A percentile compares a stretch with the other conserved stretches of the same genome.
Conservation (phyloP, 352 stramenopile genomes). For the Phytopythium litorale region DNA sequence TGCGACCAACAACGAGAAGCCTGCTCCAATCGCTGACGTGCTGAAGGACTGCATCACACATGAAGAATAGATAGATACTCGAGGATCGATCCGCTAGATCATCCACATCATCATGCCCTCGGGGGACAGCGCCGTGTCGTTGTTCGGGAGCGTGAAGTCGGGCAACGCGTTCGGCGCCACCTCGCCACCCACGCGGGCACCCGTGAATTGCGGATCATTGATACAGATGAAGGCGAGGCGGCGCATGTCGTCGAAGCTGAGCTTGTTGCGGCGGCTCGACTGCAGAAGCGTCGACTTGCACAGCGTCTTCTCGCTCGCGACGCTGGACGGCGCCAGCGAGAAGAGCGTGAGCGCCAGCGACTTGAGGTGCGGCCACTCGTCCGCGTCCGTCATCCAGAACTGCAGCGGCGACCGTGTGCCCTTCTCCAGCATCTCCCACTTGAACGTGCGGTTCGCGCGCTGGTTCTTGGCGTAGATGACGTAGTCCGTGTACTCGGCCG, state of each 20-base stretch:
- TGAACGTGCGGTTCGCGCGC: slow-evolving; percentile 73
- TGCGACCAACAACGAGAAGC: background rate
- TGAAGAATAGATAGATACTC: slow-evolving; percentile 3
- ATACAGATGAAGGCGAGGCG: slow-evolving; percentile 79
- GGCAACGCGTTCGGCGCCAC: slow-evolving; percentile 57
- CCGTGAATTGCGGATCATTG: slow-evolving; percentile 74
- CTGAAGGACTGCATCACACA: background rate
- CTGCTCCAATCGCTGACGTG: background rate
- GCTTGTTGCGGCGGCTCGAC: slow-evolving; percentile 68
- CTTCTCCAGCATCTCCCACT: slow-evolving; percentile 86
- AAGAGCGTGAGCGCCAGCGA: slow-evolving; percentile 72
- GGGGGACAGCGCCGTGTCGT: slow-evolving; percentile 55
- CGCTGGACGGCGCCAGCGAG: slow-evolving; percentile 67
- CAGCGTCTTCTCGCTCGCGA: slow-evolving; percentile 65
- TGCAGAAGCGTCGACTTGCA: slow-evolving; percentile 63
- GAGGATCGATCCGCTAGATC: slow-evolving; percentile 36
- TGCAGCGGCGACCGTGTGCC: slow-evolving; percentile 69
- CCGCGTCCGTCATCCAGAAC: slow-evolving; percentile 75
- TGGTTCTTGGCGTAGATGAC: slow-evolving; percentile 83
- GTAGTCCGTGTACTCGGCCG: slow-evolving; percentile 73
- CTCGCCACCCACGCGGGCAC: slow-evolving; percentile 33
- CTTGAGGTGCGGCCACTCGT: slow-evolving; percentile 79
- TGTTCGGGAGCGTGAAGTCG: slow-evolving; percentile 58
- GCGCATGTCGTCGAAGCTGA: slow-evolving; percentile 67
- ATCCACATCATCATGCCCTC: slow-evolving; percentile 89